A percentile compares a stretch with the other conserved stretches of the same genome.
These are phyloP conservation scores for Boletus barrowsii DNA, from an alignment of 768 basidiomycete genomes.

Conservation along the genomic window DNA sequence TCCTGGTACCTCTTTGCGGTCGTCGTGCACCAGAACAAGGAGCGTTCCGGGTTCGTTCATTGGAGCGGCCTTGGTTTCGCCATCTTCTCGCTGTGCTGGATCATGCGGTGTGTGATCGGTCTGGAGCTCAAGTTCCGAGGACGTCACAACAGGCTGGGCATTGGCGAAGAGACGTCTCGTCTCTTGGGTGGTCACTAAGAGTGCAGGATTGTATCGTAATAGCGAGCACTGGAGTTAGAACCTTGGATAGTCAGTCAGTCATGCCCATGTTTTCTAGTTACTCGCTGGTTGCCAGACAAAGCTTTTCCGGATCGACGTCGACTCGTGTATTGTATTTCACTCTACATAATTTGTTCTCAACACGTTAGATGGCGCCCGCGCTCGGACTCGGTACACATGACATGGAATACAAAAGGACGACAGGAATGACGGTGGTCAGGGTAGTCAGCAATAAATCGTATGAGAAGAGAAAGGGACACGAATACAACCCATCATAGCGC, in stretches of 20 bases:
- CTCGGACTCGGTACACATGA: conserved; percentile 2
- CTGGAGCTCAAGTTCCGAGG: conserved; percentile 34
- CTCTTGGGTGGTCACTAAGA: conserved; percentile 28
- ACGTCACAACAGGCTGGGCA: conserved; percentile 31
- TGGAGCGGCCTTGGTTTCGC: conserved; percentile 65
- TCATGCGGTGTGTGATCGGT: conserved; percentile 53
- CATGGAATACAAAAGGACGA: conserved; percentile 20
- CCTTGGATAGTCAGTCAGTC: conserved; percentile 4
- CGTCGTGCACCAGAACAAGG: conserved; percentile 48
- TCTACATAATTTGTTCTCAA: conserved; percentile 15
- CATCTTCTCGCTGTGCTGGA: conserved; percentile 60
- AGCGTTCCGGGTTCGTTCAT: conserved; percentile 53
- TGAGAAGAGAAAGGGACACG: conserved; percentile 1
- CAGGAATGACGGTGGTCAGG: conserved; percentile 3
- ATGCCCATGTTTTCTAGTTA: conserved; percentile 1
- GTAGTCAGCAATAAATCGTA: conserved; percentile 10
- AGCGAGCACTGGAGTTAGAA: neutral
- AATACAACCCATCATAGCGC: conserved; percentile 6
- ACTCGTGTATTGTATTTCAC: conserved; percentile 10
- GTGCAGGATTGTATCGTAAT: neutral
- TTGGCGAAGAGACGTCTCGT: conserved; percentile 32
- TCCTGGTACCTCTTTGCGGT: conserved; percentile 66
- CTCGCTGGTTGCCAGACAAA: neutral
- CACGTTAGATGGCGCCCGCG: conserved; percentile 8
- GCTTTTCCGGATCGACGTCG: neutral